phyloP scores from a whole-genome alignment of 1,284 basidiomycete species.

The Coriolopsis trogii region DNA sequence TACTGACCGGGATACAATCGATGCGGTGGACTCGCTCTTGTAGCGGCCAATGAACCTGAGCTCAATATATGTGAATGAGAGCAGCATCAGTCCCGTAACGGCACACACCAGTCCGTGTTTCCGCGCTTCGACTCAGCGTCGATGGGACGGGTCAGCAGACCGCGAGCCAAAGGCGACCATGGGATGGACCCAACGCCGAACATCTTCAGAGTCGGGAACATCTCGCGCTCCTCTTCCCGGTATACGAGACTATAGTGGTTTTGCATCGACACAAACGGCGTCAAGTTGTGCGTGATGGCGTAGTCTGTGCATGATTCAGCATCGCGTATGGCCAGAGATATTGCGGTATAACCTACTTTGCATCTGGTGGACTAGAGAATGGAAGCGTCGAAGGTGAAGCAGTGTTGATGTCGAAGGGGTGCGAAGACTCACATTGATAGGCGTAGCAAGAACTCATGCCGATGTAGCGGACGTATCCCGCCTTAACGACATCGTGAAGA shows the following conservation, averaged over 20 bases:
- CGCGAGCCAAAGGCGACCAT: conserved; percentile 36
- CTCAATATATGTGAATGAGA: conserved; percentile 32
- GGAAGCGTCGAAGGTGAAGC: neutral
- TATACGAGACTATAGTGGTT: conserved; percentile 48
- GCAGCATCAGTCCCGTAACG: too few species aligned
- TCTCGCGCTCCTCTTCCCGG: conserved; percentile 54
- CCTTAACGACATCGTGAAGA: conserved; percentile 38
- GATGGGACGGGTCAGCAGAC: conserved; percentile 35
- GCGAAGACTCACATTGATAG: conserved; percentile 42
- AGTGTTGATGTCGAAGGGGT: conserved; percentile 6
- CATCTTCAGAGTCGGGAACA: conserved; percentile 25
- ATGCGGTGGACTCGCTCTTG: neutral
- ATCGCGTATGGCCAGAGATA: neutral
- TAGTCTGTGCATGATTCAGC: conserved; percentile 30
- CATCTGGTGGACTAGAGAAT: conserved; percentile 37
- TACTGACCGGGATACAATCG: neutral
- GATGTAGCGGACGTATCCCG: conserved; percentile 39
- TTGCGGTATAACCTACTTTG: neutral
- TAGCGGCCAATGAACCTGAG: neutral
- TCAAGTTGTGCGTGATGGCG: conserved; percentile 41
- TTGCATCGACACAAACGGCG: conserved; percentile 59
- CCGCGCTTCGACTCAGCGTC: conserved; percentile 24
- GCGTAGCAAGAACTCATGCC: conserved; percentile 41
- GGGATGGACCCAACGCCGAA: conserved; percentile 41
- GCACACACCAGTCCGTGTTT: conserved; percentile 19